Percentiles rank a stretch among this genome's conserved stretches.
Evolutionary conservation across 2,329 filamentous ascomycete species (phyloP).

Genomic region (Fusarium palustre): DNA sequence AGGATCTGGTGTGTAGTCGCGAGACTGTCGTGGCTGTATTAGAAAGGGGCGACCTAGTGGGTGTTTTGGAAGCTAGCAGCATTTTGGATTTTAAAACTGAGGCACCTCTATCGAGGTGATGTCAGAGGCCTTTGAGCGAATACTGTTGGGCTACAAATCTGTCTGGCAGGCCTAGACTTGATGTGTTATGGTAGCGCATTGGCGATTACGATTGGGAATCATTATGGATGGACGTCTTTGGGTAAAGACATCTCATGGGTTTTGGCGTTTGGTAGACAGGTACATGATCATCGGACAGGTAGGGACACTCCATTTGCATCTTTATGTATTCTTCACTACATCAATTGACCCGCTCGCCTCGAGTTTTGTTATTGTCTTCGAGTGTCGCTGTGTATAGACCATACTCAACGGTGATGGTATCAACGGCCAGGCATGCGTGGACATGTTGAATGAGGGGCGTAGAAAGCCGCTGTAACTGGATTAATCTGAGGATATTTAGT

Average conservation of each 20-base stretch:
- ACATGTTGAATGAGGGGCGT: too few species aligned
- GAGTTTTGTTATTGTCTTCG: neutral
- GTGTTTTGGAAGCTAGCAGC: slow-evolving; percentile 45
- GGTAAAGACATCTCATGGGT: slow-evolving; percentile 1
- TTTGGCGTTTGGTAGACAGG: slow-evolving; percentile 34
- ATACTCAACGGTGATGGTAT: too few species aligned
- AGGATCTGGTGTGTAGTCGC: slow-evolving; percentile 42
- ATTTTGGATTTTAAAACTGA: slow-evolving; percentile 40
- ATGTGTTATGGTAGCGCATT: slow-evolving; percentile 16
- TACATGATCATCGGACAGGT: neutral
- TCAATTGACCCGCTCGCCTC: neutral
- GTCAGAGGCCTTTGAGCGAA: too few species aligned
- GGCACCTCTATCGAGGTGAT: neutral
- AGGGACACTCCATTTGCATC: neutral
- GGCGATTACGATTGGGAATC: slow-evolving; percentile 11
- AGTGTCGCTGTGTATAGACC: too few species aligned
- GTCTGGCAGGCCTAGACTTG: slow-evolving; percentile 16
- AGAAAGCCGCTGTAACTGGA: too few species aligned
- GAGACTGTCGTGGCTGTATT: slow-evolving; percentile 49
- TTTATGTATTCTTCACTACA: neutral
- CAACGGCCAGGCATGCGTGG: neutral
- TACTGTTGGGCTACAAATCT: neutral
- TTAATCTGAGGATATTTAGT: too few species aligned
- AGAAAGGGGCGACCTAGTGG: slow-evolving; percentile 46
- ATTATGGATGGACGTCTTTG: neutral